A percentile compares a stretch with the other conserved stretches of the same genome.
These are phyloP conservation scores for Ceratonia siliqua DNA, from an alignment of 306 rosid genomes.

Conservation along the genomic window DNA sequence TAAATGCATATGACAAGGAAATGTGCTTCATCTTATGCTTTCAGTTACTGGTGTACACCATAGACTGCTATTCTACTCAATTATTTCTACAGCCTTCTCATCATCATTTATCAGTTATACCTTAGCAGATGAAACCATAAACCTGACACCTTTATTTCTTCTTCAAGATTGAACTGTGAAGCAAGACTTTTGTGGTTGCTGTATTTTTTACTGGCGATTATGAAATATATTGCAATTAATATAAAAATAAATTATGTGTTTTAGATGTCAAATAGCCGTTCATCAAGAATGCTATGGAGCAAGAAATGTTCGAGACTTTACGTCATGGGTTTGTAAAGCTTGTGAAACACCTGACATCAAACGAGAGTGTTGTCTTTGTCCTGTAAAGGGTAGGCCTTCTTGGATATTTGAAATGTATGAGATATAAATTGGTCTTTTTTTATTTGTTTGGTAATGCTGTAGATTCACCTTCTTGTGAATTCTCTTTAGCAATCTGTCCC, in stretches of 20 bases:
- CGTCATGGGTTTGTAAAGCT: slow-evolving; percentile 94
- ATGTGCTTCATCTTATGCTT: slow-evolving; percentile 2
- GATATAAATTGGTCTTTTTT: neutral
- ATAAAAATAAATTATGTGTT: slow-evolving; percentile 13
- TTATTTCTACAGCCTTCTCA: neutral
- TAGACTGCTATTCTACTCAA: slow-evolving; percentile 5
- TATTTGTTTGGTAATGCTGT: slow-evolving; percentile 11
- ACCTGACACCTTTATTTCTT: slow-evolving; percentile 11
- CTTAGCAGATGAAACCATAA: neutral
- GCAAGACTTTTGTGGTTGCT: slow-evolving; percentile 13
- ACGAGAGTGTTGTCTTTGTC: slow-evolving; percentile 95
- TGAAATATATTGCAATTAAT: slow-evolving; percentile 20
- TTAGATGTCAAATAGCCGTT: slow-evolving; percentile 87
- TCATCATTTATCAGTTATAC: neutral
- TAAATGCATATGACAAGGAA: neutral
- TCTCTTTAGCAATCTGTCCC: neutral
- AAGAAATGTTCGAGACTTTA: slow-evolving; percentile 76
- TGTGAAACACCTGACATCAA: slow-evolving; percentile 81
- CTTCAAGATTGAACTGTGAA: slow-evolving; percentile 11
- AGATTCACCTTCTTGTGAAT: slow-evolving; percentile 2
- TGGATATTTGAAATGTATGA: slow-evolving; percentile 22
- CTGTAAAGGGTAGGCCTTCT: slow-evolving; percentile 68
- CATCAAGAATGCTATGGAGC: slow-evolving; percentile 98
- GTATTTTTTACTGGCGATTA: neutral
- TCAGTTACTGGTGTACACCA: neutral